Evolutionary conservation across 2,329 filamentous ascomycete genomes (phyloP), one percentile per base, ranked within the genome.

Genomic region (Talaromyces piceae): DNA sequence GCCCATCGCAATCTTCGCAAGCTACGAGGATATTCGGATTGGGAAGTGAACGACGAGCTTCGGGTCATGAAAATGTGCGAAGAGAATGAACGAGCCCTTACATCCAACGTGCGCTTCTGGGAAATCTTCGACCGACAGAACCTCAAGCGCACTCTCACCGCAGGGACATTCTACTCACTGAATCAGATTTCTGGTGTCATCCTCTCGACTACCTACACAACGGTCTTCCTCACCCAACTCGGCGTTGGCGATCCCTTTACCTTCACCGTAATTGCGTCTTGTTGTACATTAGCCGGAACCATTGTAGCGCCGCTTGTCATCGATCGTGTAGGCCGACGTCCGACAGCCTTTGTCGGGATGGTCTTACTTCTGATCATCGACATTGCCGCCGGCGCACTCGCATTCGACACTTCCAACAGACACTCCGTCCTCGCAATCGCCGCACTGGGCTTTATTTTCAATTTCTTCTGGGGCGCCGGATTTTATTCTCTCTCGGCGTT

Each of bases 101-200:
- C 52, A 13, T 41, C 56, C 1, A 51, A 62, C n/a, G 59, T 61
- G 8, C 57, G 58, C 5, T 67, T 69, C 52, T 67, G 63, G 64
- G 59, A 68, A 47, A 69, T 71, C 13, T 67, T 70, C 53, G 57
- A 64, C 33, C 57, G 57, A 20, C 46, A 63, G 16, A 61, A 70
- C 47, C 57, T 71, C 44, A 60, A 61, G 46, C 66, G 67, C 13
- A 70, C 68, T 13, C 47, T 70, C 27, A 64, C 63, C 5, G 66
- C 62, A 1, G 66, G 66, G 3, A 63, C 66, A 1, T 66, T 68
- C 47, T 66, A 63, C 49, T 66, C 62, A 30, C 54, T 68, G 16
- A 67, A 67, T 43, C 67, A 70, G 46, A 59, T 70, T 18, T 66
- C 65, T 4, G 67, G 67, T 9, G 51, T 69, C 47, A 68, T 70